These are phyloP conservation scores for Linum usitatissimum DNA, from an alignment of 345 rosid species.

Conservation along the genomic window DNA sequence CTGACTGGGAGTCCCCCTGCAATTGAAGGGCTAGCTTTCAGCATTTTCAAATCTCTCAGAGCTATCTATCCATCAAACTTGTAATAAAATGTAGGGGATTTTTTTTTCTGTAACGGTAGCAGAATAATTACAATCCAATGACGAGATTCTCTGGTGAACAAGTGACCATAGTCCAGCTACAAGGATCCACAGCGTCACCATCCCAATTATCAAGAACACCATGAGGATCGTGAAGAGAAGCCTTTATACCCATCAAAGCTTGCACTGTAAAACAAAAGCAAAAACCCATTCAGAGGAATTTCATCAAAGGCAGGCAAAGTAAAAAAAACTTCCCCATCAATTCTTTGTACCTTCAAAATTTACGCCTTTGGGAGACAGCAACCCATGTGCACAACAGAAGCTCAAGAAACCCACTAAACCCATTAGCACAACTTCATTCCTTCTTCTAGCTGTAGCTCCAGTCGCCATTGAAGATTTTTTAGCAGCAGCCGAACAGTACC, in stretches of 20 bases:
- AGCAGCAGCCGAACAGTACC: constrained; percentile 4
- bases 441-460: not conserved
- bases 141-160: constrained; percentile 67
- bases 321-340: not conserved
- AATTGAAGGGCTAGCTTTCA: constrained; percentile 13
- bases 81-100: not conserved
- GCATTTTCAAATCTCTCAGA: constrained; percentile 1
- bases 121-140: constrained; percentile 60
- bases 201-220: constrained; percentile 92
- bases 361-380: constrained; percentile 78
- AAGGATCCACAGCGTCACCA: constrained; percentile 87
- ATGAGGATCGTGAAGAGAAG: constrained; percentile 65
- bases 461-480: constrained; percentile 21
- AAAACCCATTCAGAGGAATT: constrained; percentile 5
- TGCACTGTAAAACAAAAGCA: constrained; percentile 37
- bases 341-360: constrained; percentile 64
- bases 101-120: too few species aligned
- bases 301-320: constrained; percentile 5
- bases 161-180: constrained; percentile 96
- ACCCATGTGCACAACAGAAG: constrained; percentile 38
- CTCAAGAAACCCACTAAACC: constrained; percentile 30
- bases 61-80: too few species aligned
- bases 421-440: constrained; percentile 19
- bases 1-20: constrained; percentile 87
- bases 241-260: constrained; percentile 80